These are phyloP conservation scores for Leccinum sublutescens DNA, from an alignment of 768 basidiomycete species.

Conservation along the genomic window DNA sequence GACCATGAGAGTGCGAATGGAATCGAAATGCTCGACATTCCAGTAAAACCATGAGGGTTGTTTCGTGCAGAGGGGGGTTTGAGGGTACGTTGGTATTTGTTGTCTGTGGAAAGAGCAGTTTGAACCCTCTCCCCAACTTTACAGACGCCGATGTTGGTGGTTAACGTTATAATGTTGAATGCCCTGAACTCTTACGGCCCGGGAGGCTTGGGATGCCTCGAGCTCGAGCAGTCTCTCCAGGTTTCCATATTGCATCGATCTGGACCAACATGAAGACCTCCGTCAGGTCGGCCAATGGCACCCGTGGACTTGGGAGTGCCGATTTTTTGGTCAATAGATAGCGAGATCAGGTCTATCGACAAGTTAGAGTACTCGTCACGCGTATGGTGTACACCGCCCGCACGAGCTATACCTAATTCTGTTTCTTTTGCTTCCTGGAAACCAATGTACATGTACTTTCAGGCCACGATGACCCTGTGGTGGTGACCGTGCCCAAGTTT, in stretches of 20 bases:
- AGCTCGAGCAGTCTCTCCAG: too few relatives aligned
- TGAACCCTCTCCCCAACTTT: neutral
- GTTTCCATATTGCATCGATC: neutral
- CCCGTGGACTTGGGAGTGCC: neutral
- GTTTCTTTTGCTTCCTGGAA: too few relatives aligned
- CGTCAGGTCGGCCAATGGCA: neutral
- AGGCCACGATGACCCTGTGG: too few relatives aligned
- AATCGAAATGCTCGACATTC: neutral
- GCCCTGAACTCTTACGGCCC: too few relatives aligned
- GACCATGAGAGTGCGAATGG: neutral
- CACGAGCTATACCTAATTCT: too few relatives aligned
- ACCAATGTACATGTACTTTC: too few relatives aligned
- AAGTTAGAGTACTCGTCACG: too few relatives aligned
- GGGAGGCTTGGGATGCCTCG: neutral
- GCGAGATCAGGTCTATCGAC: too few relatives aligned
- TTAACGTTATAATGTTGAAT: neutral
- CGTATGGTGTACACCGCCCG: too few relatives aligned
- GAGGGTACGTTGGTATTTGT: neutral
- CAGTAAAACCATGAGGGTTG: neutral
- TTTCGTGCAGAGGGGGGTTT: neutral
- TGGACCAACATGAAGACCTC: neutral
- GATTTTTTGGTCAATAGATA: neutral
- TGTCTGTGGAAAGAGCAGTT: neutral
- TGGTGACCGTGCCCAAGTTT: too few relatives aligned
- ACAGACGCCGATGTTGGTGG: neutral